Evolutionary conservation across 116 monocot genomes (phyloP).

Genomic region (Zostera marina): DNA sequence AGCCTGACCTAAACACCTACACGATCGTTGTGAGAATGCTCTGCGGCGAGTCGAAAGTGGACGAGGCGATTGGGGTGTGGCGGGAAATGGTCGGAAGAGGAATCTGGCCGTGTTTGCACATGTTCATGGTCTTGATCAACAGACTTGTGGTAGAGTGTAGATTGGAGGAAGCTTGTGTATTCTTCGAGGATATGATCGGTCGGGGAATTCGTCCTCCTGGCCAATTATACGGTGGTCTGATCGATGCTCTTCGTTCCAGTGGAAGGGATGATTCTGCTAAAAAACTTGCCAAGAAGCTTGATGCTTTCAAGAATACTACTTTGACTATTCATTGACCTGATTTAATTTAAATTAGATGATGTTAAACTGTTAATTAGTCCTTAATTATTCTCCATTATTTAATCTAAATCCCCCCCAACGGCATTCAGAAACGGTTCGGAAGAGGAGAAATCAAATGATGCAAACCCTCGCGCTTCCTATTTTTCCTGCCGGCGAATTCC

Average conservation of each 20-base stretch:
- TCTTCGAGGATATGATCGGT: conserved; percentile 77
- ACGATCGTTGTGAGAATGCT: conserved; percentile 79
- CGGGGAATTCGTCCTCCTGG: conserved; percentile 78
- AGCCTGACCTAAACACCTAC: conserved; percentile 72
- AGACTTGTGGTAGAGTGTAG: conserved; percentile 51
- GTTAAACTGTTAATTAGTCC: too few relatives aligned
- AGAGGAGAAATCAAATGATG: too few relatives aligned
- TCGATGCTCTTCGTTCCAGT: conserved; percentile 39
- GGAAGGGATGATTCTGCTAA: conserved; percentile 54
- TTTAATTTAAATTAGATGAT: too few relatives aligned
- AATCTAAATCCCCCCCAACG: too few relatives aligned
- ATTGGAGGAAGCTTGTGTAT: conserved; percentile 65
- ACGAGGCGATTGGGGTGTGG: conserved; percentile 71
- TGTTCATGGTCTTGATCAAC: conserved; percentile 69
- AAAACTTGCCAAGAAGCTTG: conserved; percentile 38
- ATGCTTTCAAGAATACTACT: conserved; percentile 35
- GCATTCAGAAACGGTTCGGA: too few relatives aligned
- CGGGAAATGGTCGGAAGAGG: conserved; percentile 60
- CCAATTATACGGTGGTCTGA: conserved; percentile 48
- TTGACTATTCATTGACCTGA: neutral
- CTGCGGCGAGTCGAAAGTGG: conserved; percentile 43
- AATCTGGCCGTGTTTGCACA: conserved; percentile 69
- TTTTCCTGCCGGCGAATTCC: too few relatives aligned
- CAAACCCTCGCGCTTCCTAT: too few relatives aligned
- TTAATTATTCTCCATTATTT: too few relatives aligned